Percentiles rank a stretch among this genome's conserved stretches.
Evolutionary conservation across 2,329 filamentous ascomycete species (phyloP).

Genomic region (Incumbomyces lentus): DNA sequence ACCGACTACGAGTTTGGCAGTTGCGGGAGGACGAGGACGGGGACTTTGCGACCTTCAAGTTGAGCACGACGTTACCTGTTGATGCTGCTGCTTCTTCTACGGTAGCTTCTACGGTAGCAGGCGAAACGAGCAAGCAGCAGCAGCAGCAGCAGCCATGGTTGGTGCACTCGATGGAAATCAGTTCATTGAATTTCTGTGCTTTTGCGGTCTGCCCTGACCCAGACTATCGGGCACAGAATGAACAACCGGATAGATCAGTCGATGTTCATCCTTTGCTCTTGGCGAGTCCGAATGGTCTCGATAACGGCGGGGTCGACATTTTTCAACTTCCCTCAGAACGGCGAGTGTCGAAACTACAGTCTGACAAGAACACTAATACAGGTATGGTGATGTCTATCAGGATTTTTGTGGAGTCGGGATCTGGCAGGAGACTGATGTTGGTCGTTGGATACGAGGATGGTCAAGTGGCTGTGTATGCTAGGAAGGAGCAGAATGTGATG

Average conservation of each 20-base stretch:
- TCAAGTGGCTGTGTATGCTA: constrained; percentile 51
- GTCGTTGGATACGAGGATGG: constrained; percentile 81
- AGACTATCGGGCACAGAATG: background rate
- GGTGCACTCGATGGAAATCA: constrained; percentile 72
- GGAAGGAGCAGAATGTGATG: constrained; percentile 13
- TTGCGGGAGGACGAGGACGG: constrained; percentile 56
- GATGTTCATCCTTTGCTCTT: constrained; percentile 37
- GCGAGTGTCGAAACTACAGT: constrained; percentile 51
- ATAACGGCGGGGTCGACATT: constrained; percentile 70
- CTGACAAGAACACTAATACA: constrained; percentile 34
- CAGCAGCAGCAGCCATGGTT: constrained; percentile 61
- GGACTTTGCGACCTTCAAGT: constrained; percentile 27
- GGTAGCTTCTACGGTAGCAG: constrained; percentile 23
- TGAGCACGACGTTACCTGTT: constrained; percentile 62
- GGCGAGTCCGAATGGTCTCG: constrained; percentile 69
- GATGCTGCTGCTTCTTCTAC: constrained; percentile 50
- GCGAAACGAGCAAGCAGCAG: constrained; percentile 24
- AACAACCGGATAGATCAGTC: background rate
- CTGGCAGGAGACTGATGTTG: constrained; percentile 30
- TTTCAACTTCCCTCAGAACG: constrained; percentile 68
- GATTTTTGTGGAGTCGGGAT: constrained; percentile 41
- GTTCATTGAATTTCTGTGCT: constrained; percentile 89
- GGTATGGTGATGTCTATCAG: constrained; percentile 80
- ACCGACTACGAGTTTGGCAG: constrained; percentile 78
- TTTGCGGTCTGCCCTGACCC: constrained; percentile 53